Conservation (phyloP, 345 rosid species). For the Rhizophora apiculata region DNA sequence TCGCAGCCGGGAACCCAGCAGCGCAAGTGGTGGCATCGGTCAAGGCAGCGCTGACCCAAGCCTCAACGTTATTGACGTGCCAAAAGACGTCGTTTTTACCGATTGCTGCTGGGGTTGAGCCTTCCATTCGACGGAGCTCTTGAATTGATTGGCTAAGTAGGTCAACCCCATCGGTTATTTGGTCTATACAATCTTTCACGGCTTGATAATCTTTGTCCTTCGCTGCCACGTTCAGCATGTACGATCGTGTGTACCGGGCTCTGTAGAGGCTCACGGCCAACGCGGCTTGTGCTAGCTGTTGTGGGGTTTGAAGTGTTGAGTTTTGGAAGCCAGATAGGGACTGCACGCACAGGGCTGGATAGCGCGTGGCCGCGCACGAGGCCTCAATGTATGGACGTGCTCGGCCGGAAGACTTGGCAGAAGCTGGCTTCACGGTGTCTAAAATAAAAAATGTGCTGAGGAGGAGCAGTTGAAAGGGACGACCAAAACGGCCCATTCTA, state of each 20-base stretch:
- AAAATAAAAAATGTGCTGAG: conserved; percentile 11
- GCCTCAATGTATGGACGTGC: conserved; percentile 35
- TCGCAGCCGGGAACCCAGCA: conserved; percentile 47
- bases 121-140: conserved; percentile 47
- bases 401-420: background rate
- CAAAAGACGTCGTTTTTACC: conserved; percentile 30
- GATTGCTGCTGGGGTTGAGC: conserved; percentile 3
- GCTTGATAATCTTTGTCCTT: conserved; percentile 42
- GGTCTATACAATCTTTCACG: conserved; percentile 60
- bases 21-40: conserved; percentile 63
- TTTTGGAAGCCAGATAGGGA: conserved; percentile 44
- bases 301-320: conserved; percentile 37
- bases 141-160: conserved; percentile 57
- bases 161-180: conserved; percentile 47
- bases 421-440: conserved; percentile 18
- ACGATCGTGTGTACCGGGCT: conserved; percentile 47
- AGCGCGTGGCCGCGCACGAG: conserved; percentile 57
- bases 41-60: conserved; percentile 74
- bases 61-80: conserved; percentile 59
- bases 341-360: conserved; percentile 49
- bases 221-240: conserved; percentile 41
- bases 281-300: conserved; percentile 60
- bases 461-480: conserved; percentile 10
- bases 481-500: conserved; percentile 26
- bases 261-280: conserved; percentile 56